These are phyloP conservation scores for Tylopilus rubrobrunneus DNA, from an alignment of 768 basidiomycete species.

Conservation along the genomic window DNA sequence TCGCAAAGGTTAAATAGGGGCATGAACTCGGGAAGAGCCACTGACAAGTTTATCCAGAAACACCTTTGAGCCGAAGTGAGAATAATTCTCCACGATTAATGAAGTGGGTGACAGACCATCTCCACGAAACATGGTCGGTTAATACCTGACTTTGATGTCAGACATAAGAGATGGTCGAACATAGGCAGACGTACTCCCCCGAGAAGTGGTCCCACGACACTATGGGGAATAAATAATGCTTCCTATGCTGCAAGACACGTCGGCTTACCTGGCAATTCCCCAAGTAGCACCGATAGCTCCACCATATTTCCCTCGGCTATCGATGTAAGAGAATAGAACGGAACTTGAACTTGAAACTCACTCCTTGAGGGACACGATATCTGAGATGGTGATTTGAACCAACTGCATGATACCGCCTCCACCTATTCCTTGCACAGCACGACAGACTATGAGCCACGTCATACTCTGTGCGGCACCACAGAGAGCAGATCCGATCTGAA, in stretches of 20 bases:
- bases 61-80: constrained; percentile 24
- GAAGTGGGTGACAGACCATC: constrained; percentile 30
- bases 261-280: constrained; percentile 35
- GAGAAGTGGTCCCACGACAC: constrained; percentile 42
- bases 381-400: constrained; percentile 36
- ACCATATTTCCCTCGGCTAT: constrained; percentile 37
- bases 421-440: constrained; percentile 43
- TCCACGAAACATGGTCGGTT: constrained; percentile 36
- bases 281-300: constrained; percentile 38
- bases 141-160: constrained; percentile 21
- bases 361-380: constrained; percentile 36
- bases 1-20: background rate
- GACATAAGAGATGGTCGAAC: background rate
- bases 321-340: background rate
- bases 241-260: background rate
- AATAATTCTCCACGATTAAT: background rate
- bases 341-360: constrained; percentile 10
- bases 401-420: constrained; percentile 38
- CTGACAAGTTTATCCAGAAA: constrained; percentile 36
- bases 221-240: constrained; percentile 5
- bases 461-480: constrained; percentile 44
- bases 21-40: background rate
- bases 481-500: constrained; percentile 34
- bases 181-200: constrained; percentile 29
- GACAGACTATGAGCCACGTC: constrained; percentile 38